Conservation (phyloP, 768 basidiomycete genomes). For the Pleurotus eryngii region DNA sequence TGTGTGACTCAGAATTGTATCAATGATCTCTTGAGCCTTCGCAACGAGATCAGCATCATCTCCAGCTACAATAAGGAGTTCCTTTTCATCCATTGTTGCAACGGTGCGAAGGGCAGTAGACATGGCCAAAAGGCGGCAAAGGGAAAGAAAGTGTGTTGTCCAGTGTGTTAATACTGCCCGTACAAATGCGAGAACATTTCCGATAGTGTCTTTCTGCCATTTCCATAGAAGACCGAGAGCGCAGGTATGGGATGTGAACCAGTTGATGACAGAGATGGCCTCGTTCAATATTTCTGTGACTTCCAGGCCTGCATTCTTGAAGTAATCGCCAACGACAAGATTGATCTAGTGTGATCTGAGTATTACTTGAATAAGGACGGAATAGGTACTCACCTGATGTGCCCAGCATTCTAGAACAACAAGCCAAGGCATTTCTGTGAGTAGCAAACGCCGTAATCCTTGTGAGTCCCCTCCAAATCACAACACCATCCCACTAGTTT, state of each 20-base stretch:
- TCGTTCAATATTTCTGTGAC: constrained; percentile 14
- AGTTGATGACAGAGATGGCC: constrained; percentile 33
- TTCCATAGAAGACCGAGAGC: constrained; percentile 24
- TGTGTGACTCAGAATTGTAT: constrained; percentile 20
- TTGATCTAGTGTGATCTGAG: constrained; percentile 24
- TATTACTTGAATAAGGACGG: too few species aligned
- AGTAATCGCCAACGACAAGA: constrained; percentile 36
- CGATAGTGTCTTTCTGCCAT: constrained; percentile 15
- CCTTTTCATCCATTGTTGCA: neutral
- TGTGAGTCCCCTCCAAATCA: constrained; percentile 28
- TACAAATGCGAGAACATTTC: constrained; percentile 17
- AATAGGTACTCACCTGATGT: constrained; percentile 21
- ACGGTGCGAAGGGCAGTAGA: too few species aligned
- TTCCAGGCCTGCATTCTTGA: constrained; percentile 21
- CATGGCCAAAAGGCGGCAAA: too few species aligned
- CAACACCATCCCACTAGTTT: constrained; percentile 20
- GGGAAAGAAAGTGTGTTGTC: constrained; percentile 26
- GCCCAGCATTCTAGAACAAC: constrained; percentile 31
- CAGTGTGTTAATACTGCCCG: constrained; percentile 25
- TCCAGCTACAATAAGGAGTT: constrained; percentile 10
- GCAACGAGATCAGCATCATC: neutral
- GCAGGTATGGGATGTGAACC: constrained; percentile 30
- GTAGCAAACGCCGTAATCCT: constrained; percentile 18
- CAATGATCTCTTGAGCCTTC: constrained; percentile 22
- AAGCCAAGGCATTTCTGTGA: constrained; percentile 16